Evolutionary conservation across 2,329 filamentous ascomycete species (phyloP), one percentile per base, ranked within the genome.

Genomic region (Ophiostoma sp.): DNA sequence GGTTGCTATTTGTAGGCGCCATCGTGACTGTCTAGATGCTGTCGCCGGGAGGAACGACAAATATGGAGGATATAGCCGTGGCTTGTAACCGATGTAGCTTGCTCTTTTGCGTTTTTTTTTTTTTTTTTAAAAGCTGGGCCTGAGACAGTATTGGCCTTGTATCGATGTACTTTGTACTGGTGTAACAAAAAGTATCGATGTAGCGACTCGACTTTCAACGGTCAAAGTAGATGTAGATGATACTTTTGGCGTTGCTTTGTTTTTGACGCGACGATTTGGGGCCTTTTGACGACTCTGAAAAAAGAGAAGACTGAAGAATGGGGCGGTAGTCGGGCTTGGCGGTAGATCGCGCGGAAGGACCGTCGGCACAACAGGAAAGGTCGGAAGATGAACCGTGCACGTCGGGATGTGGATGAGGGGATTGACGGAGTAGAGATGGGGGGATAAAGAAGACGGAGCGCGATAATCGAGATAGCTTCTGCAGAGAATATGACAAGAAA

Each of bases 1-100:
- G 73, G 72, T 72, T 71, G 68, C 75, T 66, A 69, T 73, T 70
- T 71, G 73, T 31, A 66, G 74, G 73, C 73, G 74, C 74, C 74
- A 75, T 75, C 67, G 73, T 67, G 65, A 10, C n/a, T 39, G n/a
- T 15, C 35, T 23, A 8, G 36, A 39, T 5, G 15, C 31, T 1
- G 62, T 23, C 15, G 20, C 11, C 7, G 20, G 5, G 20, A 31
- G 10, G 13, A 33, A 33, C 11, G 11, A 13, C 20, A n/a, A 23
- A 23, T 20, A 20, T 36, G 17, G n/a, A 33, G 3, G 4, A 60
- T 23, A n/a, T 6, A 8, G 23, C 10, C 3, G 52, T 57, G 11
- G n/a, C 35, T 33, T 66, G 35, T 27, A 64, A 35, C 17, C 33
- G 60, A 23, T 39, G 70, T 20, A 72, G 57, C 60, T 54, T 57